Conservation (phyloP, 2,329 filamentous ascomycete species). For the Trichoderma afroharzianum region DNA sequence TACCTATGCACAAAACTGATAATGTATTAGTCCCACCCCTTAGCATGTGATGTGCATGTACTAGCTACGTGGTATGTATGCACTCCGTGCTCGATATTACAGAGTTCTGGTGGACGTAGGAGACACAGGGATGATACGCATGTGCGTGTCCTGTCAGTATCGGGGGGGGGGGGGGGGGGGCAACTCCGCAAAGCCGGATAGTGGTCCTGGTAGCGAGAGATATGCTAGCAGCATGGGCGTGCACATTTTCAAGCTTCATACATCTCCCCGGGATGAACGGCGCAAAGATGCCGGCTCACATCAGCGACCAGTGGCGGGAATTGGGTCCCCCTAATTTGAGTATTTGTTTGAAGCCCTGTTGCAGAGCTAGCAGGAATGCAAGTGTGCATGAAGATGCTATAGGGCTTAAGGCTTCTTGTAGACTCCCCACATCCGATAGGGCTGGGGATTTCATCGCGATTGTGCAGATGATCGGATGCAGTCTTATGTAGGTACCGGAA, state of each 20-base stretch:
- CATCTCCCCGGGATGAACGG: neutral
- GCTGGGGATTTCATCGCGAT: neutral
- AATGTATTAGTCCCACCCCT: neutral
- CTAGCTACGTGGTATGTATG: neutral
- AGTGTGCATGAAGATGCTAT: neutral
- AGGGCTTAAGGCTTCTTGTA: neutral
- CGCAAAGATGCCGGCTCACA: neutral
- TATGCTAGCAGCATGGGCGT: neutral
- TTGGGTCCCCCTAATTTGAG: neutral
- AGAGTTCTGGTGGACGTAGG: neutral
- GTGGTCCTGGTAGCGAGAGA: neutral
- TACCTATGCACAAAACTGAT: neutral
- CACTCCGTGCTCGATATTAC: neutral
- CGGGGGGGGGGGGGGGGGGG: too few relatives aligned
- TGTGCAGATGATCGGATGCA: neutral
- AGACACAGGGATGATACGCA: slow-evolving; percentile 1
- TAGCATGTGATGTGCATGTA: neutral
- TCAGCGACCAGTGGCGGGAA: neutral
- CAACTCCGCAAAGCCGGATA: neutral
- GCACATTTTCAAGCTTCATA: neutral
- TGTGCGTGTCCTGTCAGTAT: neutral
- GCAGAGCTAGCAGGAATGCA: neutral
- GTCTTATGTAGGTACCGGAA: neutral
- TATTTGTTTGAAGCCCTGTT: neutral
- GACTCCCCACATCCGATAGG: neutral